Evolutionary conservation across 176 grass and related monocot genomes (phyloP).

Genomic region (Paspalum notatum): DNA sequence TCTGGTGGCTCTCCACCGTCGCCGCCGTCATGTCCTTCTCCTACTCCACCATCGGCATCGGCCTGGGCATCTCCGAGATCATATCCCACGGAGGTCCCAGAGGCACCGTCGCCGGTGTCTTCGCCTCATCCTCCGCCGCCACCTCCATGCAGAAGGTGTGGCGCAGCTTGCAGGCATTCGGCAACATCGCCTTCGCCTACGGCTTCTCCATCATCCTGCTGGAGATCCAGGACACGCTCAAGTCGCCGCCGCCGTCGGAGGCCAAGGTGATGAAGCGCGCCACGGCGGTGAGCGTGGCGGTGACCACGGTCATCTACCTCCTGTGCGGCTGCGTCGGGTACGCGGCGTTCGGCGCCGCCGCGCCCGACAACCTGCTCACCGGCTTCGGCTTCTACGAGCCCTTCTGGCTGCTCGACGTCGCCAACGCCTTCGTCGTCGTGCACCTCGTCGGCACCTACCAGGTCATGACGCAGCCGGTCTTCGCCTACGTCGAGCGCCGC

Average conservation of each 20-base stretch:
- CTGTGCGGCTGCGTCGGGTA: slow-evolving; percentile 78
- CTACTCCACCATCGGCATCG: slow-evolving; percentile 33
- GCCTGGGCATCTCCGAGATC: slow-evolving; percentile 1
- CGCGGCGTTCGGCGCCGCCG: slow-evolving; percentile 60
- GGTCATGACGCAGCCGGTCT: slow-evolving; percentile 66
- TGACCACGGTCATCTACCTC: slow-evolving; percentile 68
- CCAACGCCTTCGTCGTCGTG: slow-evolving; percentile 70
- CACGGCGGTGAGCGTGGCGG: slow-evolving; percentile 50
- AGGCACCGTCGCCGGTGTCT: slow-evolving; percentile 8
- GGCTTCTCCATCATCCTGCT: slow-evolving; percentile 37
- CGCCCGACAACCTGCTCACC: slow-evolving; percentile 73
- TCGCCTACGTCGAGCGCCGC: slow-evolving; percentile 69
- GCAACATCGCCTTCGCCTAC: slow-evolving; percentile 40
- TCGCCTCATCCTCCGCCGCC: background rate
- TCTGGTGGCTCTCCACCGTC: slow-evolving; percentile 38
- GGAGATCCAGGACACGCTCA: slow-evolving; percentile 69
- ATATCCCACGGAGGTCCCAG: background rate
- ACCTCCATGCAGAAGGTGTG: slow-evolving; percentile 33
- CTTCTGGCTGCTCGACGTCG: slow-evolving; percentile 75
- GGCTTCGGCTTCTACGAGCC: slow-evolving; percentile 91
- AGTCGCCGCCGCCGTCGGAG: slow-evolving; percentile 64
- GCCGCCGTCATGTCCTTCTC: slow-evolving; percentile 37
- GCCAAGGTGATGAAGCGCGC: slow-evolving; percentile 78
- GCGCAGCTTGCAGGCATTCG: slow-evolving; percentile 22
- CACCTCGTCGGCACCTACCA: slow-evolving; percentile 79